These are phyloP conservation scores for Eurotiales sp. DNA, from an alignment of 2,329 filamentous ascomycete species.

Conservation along the genomic window DNA sequence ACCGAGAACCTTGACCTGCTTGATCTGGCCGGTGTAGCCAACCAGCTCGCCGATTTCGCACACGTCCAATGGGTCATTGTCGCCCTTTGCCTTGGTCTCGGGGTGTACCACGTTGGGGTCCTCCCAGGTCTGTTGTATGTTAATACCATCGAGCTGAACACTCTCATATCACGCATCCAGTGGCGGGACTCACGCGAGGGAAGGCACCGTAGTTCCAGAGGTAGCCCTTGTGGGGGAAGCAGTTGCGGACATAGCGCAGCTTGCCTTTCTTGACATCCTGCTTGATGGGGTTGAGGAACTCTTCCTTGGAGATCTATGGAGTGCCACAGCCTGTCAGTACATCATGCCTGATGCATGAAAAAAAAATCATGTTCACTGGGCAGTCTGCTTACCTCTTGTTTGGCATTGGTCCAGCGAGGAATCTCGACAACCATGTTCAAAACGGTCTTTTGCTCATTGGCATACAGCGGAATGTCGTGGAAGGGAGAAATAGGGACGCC, in stretches of 20 bases:
- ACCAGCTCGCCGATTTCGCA: conserved; percentile 99
- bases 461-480: conserved; percentile 97
- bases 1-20: conserved; percentile 99
- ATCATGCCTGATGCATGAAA: background rate
- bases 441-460: conserved; percentile 91
- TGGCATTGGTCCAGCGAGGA: conserved; percentile 98
- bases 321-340: background rate
- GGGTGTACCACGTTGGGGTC: conserved; percentile 94
- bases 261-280: conserved; percentile 99
- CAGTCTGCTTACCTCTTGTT: conserved; percentile 76
- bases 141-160: conserved; percentile 7
- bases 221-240: conserved; percentile 99
- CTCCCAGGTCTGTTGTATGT: conserved; percentile 78
- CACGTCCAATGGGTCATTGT: conserved; percentile 98
- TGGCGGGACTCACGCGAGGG: conserved; percentile 69
- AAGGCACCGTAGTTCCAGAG: conserved; percentile 99
- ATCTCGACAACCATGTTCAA: conserved; percentile 99
- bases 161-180: background rate
- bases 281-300: conserved; percentile 98
- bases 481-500: conserved; percentile 89
- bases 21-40: conserved; percentile 91
- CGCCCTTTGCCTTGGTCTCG: conserved; percentile 99
- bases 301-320: conserved; percentile 94
- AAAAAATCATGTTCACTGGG: background rate
- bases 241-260: conserved; percentile 98